Base-by-base conservation (phyloP, 2,329 filamentous ascomycete genomes). In the Venturia pyrina region DNA sequence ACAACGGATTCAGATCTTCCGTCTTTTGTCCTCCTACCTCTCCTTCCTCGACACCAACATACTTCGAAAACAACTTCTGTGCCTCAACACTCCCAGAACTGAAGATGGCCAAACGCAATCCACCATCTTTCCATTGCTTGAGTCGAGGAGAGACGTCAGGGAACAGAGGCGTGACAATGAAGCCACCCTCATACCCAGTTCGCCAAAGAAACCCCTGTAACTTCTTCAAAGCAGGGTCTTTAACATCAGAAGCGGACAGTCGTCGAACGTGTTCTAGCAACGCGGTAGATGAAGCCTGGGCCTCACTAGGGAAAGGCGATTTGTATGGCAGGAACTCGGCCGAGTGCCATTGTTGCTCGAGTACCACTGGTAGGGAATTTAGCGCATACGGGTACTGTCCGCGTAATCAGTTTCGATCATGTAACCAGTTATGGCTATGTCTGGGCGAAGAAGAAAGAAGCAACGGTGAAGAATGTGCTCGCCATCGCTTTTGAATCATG, bases 51-150 rank as follows among this genome's bases (percentile, higher is more conserved):
- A 62, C n/a, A 24, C 71, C 66, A 40, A 81, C 77, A 71, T 92
- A 85, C 67, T 82, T 81, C 76, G 93, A 93, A 68, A 93, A 82
- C 68, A 93, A 80, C 77, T 91, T 90, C 80, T 95, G 90, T 17
- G 90, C 90, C 24, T 87, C 82, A 6, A 93, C 88, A 28, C 89
- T 92, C 41, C 90, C 90, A 15, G 89, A 92, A 4, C 89, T 92
- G 78, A 93, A 95, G 72, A 95, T 93, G 71, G 89, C 85, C 69
- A 93, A 72, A 11, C 71, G 81, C 67, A 79, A 79, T 68, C 85
- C 78, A 34, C 82, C 83, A 40, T 79, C 75, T 65, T 82, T 80
- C 85, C 89, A 92, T 56, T 78, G 70, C 64, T 79, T 76, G 68
- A 92, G 79, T 68, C 83, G 82, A 10, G 85, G 82, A n/a, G 84